A percentile compares a stretch with the other conserved stretches of the same genome.
phyloP scores from a whole-genome alignment of 192 early-diverging fungal species.

The Coemansia sp. region DNA sequence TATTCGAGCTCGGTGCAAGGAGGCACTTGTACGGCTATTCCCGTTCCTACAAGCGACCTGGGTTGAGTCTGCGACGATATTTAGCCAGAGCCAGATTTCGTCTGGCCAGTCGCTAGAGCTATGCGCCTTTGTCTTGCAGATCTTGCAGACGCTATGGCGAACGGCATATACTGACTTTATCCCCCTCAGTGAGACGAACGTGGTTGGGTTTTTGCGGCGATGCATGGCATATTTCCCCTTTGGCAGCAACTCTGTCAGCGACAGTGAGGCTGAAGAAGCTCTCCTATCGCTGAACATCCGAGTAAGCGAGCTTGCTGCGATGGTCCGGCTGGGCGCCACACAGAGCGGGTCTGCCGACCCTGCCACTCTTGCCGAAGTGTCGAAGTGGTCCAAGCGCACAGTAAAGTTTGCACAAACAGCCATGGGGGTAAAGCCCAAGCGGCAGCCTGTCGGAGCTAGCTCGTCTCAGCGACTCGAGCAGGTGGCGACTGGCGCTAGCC shows the following conservation, averaged over 20 bases:
- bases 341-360: neutral
- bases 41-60: slow-evolving; percentile 73
- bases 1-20: slow-evolving; percentile 19
- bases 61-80: slow-evolving; percentile 75
- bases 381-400: slow-evolving; percentile 24
- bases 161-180: slow-evolving; percentile 39
- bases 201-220: slow-evolving; percentile 65
- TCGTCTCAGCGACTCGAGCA: neutral
- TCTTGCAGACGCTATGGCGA: slow-evolving; percentile 72
- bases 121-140: slow-evolving; percentile 60
- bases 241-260: slow-evolving; percentile 55
- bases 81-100: slow-evolving; percentile 53
- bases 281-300: slow-evolving; percentile 33
- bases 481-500: neutral
- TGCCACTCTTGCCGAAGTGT: neutral
- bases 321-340: slow-evolving; percentile 12
- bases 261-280: slow-evolving; percentile 36
- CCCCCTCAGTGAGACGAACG: slow-evolving; percentile 4
- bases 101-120: slow-evolving; percentile 60
- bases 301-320: slow-evolving; percentile 33
- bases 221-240: slow-evolving; percentile 75
- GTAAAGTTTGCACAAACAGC: slow-evolving; percentile 16
- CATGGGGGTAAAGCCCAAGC: slow-evolving; percentile 14
- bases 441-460: neutral
- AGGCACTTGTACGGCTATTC: slow-evolving; percentile 53